Percentiles rank a stretch among this genome's conserved stretches.
Evolutionary conservation across 2,329 filamentous ascomycete genomes (phyloP).

Genomic region (Albifimbria verrucaria): DNA sequence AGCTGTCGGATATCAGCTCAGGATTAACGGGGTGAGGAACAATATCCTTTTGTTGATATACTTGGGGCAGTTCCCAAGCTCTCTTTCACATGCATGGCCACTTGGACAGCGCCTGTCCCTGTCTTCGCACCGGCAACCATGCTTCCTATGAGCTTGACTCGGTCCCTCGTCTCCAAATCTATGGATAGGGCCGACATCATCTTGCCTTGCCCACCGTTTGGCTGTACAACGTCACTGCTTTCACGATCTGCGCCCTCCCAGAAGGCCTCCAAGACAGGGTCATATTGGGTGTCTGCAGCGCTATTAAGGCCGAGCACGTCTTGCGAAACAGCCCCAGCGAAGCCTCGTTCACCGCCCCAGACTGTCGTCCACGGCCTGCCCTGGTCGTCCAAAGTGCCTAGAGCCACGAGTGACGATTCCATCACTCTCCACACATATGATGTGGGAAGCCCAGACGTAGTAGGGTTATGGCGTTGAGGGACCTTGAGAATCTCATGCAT

Average conservation of each 20-base stretch:
- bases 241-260: slow-evolving; percentile 48
- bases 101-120: slow-evolving; percentile 34
- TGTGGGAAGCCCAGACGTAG: slow-evolving; percentile 57
- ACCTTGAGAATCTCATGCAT: slow-evolving; percentile 62
- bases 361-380: slow-evolving; percentile 72
- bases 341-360: slow-evolving; percentile 71
- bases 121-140: slow-evolving; percentile 63
- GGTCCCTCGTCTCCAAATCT: slow-evolving; percentile 49
- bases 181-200: slow-evolving; percentile 53
- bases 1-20: slow-evolving; percentile 39
- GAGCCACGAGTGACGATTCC: slow-evolving; percentile 63
- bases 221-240: slow-evolving; percentile 31
- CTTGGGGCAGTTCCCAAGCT: slow-evolving; percentile 80
- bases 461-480: slow-evolving; percentile 62
- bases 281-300: slow-evolving; percentile 56
- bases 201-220: slow-evolving; percentile 35
- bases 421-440: slow-evolving; percentile 59
- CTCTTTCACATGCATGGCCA: slow-evolving; percentile 68
- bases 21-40: slow-evolving; percentile 43
- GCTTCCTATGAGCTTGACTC: slow-evolving; percentile 70
- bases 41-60: slow-evolving; percentile 76
- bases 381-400: slow-evolving; percentile 67
- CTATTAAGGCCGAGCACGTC: slow-evolving; percentile 62
- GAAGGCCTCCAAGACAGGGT: slow-evolving; percentile 68
- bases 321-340: slow-evolving; percentile 60